Conservation (phyloP, 208 protist species). For the Trypanosoma lewisi region DNA sequence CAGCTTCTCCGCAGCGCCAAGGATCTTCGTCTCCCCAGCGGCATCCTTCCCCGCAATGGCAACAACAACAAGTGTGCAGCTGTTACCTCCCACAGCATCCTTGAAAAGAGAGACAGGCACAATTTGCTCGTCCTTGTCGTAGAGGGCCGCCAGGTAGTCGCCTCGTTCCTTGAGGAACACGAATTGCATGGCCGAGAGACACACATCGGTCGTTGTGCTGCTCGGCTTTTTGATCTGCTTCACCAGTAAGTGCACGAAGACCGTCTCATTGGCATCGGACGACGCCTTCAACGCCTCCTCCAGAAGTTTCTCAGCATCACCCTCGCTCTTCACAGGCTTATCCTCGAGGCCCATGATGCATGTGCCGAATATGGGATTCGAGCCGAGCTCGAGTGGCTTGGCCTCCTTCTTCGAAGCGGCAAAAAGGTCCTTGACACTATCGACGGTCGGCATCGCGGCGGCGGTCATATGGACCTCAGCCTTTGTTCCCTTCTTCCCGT, state of each 20-base stretch:
- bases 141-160: constrained; percentile 38
- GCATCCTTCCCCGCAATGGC: constrained; percentile 31
- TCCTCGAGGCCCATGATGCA: constrained; percentile 47
- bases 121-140: constrained; percentile 38
- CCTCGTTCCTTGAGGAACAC: constrained; percentile 31
- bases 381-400: constrained; percentile 40
- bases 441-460: constrained; percentile 30
- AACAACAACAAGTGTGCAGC: constrained; percentile 34
- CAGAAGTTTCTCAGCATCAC: constrained; percentile 30
- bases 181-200: constrained; percentile 37
- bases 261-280: constrained; percentile 29
- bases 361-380: constrained; percentile 58
- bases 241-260: constrained; percentile 42
- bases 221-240: constrained; percentile 29
- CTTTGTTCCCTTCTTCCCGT: constrained; percentile 26
- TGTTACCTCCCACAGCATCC: constrained; percentile 44
- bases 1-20: constrained; percentile 31
- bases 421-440: constrained; percentile 42
- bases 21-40: constrained; percentile 29
- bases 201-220: constrained; percentile 29
- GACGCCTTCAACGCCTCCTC: constrained; percentile 24
- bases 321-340: constrained; percentile 18
- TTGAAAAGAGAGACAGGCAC: constrained; percentile 44
- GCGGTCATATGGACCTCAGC: constrained; percentile 35
- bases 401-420: constrained; percentile 14